A percentile compares a stretch with the other conserved stretches of the same genome.
Evolutionary conservation across 306 rosid species (phyloP).

Genomic region (Casuarina glauca): DNA sequence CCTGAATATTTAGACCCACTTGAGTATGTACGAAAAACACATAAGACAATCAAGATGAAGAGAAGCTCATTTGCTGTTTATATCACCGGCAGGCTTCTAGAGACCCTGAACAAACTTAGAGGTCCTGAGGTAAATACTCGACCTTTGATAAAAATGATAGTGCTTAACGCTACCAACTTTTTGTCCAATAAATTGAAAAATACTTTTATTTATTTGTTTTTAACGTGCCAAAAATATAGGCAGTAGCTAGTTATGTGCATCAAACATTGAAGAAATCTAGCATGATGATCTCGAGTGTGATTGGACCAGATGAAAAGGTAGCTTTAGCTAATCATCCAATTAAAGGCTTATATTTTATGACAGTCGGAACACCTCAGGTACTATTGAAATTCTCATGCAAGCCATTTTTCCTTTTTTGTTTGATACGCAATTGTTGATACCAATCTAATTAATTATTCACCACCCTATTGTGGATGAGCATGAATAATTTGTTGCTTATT

Average conservation of each 20-base stretch:
- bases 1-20: conserved; percentile 24
- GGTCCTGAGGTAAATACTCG: conserved; percentile 23
- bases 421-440: no score
- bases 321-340: conserved; percentile 44
- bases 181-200: neutral
- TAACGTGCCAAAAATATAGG: conserved; percentile 26
- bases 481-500: no score
- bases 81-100: neutral
- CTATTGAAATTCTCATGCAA: neutral
- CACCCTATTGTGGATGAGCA: no score
- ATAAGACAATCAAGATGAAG: conserved; percentile 16
- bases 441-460: no score
- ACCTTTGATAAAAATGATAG: neutral
- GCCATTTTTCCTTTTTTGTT: no score
- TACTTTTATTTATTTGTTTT: neutral
- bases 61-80: conserved; percentile 6
- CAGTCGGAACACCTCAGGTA: conserved; percentile 57
- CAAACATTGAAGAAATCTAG: conserved; percentile 46
- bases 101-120: conserved; percentile 14
- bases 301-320: conserved; percentile 60
- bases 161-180: neutral
- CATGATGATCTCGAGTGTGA: conserved; percentile 42
- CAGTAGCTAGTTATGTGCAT: conserved; percentile 39
- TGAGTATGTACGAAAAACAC: conserved; percentile 23
- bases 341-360: conserved; percentile 48